These are phyloP conservation scores for Nidularia pulvinata DNA, from an alignment of 768 basidiomycete genomes.

Conservation along the genomic window DNA sequence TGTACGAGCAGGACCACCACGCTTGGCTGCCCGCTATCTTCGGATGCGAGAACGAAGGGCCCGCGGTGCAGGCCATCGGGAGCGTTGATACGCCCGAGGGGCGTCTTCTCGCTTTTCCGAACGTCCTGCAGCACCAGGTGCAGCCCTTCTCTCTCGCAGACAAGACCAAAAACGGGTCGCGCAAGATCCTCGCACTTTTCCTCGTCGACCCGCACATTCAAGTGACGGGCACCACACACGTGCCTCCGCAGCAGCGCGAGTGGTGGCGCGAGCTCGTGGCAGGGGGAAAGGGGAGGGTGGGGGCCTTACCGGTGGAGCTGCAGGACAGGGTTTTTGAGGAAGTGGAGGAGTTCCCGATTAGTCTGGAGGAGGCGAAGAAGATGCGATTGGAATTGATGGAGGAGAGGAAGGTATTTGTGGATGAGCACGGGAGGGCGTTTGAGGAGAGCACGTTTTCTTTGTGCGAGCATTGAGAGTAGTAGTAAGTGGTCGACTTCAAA, in stretches of 20 bases:
- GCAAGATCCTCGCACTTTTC: too few species aligned
- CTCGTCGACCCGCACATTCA: too few species aligned
- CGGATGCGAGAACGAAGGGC: slow-evolving; percentile 16
- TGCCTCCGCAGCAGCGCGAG: too few species aligned
- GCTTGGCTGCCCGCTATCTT: slow-evolving; percentile 23
- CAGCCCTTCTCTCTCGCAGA: slow-evolving; percentile 33
- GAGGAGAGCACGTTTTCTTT: not conserved
- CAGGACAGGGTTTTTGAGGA: slow-evolving; percentile 10
- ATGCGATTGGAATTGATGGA: slow-evolving; percentile 21
- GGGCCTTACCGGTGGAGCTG: slow-evolving; percentile 16
- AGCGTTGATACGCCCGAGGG: slow-evolving; percentile 28
- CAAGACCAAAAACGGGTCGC: not conserved
- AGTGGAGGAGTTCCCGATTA: slow-evolving; percentile 18
- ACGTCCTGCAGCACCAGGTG: slow-evolving; percentile 38
- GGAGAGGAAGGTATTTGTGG: slow-evolving; percentile 14
- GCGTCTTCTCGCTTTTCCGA: slow-evolving; percentile 37
- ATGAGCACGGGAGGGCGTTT: not conserved
- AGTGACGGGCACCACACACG: too few species aligned
- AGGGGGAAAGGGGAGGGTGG: too few species aligned
- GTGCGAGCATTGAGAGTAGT: not conserved
- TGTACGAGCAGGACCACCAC: slow-evolving; percentile 20
- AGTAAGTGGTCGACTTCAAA: too few species aligned
- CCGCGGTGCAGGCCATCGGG: slow-evolving; percentile 26
- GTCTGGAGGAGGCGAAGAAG: slow-evolving; percentile 17
- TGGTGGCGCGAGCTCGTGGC: too few species aligned